Conservation (phyloP, 768 basidiomycete species). For the Mycena chlorophos region DNA sequence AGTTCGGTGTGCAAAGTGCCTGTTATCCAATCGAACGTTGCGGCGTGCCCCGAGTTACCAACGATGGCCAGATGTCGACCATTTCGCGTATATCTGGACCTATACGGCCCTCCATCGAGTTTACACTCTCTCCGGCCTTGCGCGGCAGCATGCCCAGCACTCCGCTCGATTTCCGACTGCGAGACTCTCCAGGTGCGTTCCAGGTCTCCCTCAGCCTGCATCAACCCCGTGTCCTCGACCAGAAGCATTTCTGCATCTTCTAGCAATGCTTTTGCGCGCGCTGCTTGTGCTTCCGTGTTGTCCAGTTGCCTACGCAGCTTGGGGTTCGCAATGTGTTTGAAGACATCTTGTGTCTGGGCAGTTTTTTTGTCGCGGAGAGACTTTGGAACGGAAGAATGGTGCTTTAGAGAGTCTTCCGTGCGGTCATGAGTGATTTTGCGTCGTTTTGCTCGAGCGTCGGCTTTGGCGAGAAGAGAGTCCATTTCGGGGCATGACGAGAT, state of each 20-base stretch:
- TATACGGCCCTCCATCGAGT: conserved; percentile 84
- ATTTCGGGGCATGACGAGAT: conserved; percentile 35
- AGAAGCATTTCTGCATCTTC: conserved; percentile 75
- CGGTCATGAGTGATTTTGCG: conserved; percentile 45
- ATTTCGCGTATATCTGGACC: conserved; percentile 84
- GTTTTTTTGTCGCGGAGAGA: conserved; percentile 54
- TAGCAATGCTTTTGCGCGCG: conserved; percentile 58
- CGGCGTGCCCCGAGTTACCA: conserved; percentile 81
- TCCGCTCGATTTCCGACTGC: conserved; percentile 72
- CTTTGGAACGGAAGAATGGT: conserved; percentile 62
- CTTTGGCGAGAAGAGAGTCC: conserved; percentile 75
- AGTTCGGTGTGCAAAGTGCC: conserved; percentile 85
- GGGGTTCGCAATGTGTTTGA: conserved; percentile 72
- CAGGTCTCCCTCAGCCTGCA: conserved; percentile 76
- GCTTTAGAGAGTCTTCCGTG: conserved; percentile 58
- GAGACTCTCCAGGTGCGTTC: conserved; percentile 89
- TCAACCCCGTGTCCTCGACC: conserved; percentile 65
- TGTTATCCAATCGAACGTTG: conserved; percentile 92
- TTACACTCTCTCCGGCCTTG: conserved; percentile 75
- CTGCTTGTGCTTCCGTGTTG: conserved; percentile 60
- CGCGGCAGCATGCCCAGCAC: conserved; percentile 73
- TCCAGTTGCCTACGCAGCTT: conserved; percentile 71
- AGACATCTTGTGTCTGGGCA: conserved; percentile 44
- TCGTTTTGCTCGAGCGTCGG: conserved; percentile 56
- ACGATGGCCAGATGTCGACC: conserved; percentile 91